A percentile compares a stretch with the other conserved stretches of the same genome.
Conservation (phyloP, 345 rosid genomes). For the Lepidium sativum region DNA sequence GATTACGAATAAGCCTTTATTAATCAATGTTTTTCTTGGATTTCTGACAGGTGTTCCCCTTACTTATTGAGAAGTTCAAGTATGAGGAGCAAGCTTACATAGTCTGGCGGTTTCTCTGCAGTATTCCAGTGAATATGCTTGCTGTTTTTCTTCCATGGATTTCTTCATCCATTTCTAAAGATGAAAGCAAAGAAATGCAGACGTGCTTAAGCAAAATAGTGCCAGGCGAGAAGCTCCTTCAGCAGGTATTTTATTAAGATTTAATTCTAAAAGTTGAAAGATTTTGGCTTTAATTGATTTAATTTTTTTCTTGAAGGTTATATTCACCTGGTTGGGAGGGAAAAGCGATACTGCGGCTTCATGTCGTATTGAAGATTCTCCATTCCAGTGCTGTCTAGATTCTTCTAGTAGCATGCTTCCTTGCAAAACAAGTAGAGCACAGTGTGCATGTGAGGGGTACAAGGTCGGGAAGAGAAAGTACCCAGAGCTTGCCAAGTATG, state of each 20-base stretch:
- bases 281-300: slow-evolving; percentile 5
- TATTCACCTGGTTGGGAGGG: slow-evolving; percentile 74
- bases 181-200: slow-evolving; percentile 64
- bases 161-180: slow-evolving; percentile 60
- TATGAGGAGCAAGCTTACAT: slow-evolving; percentile 80
- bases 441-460: slow-evolving; percentile 45
- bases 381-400: slow-evolving; percentile 28
- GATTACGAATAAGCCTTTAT: not conserved
- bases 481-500: slow-evolving; percentile 35
- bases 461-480: slow-evolving; percentile 67
- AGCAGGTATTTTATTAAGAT: slow-evolving; percentile 38
- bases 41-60: slow-evolving; percentile 60
- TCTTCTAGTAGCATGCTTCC: slow-evolving; percentile 30
- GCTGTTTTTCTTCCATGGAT: slow-evolving; percentile 85
- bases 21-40: not conserved
- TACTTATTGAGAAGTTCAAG: slow-evolving; percentile 72
- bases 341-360: slow-evolving; percentile 22
- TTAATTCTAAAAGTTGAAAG: not conserved
- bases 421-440: slow-evolving; percentile 30
- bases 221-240: slow-evolving; percentile 75
- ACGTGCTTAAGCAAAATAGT: slow-evolving; percentile 68
- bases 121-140: slow-evolving; percentile 89
- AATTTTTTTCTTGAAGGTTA: slow-evolving; percentile 38
- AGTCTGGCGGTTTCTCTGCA: slow-evolving; percentile 88
- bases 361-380: slow-evolving; percentile 28